Base-by-base conservation (phyloP, 2,329 filamentous ascomycete genomes). In the Aspergillus ochraceus region DNA sequence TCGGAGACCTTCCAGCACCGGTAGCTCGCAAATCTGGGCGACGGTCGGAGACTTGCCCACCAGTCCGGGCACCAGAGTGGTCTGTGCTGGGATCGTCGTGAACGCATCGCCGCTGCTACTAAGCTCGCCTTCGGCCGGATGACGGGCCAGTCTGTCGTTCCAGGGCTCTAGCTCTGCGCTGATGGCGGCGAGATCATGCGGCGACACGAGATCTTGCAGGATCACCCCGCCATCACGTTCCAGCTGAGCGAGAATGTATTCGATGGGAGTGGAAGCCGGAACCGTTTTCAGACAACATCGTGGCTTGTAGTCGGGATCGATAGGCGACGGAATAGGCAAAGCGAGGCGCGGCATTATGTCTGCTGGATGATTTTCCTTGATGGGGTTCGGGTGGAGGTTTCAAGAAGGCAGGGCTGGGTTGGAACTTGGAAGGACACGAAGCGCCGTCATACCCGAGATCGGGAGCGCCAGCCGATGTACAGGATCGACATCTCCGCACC, bases 221-320 rank as follows among this genome's bases (percentile, higher is more conserved):
- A 76, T 74, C 3, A 76, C 46, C 20, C 68, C 74, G 26, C 73
- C 74, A 51, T 75, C 72, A 1, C 70, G 67, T 4, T 71, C 71
- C 2, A 76, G 60, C 20, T 74, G 60, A 6, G 54, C 42, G n/a
- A 76, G 62, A 30, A 75, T 74, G 4, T 71, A 64, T 12, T 66
- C 64, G 36, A 73, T 66, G 2, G 72, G 65, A 4, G 67, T 59
- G 2, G 51, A 64, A 2, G 71, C 64, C 3, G 72, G 62, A 5
- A 74, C 10, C 9, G 59, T 64, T 20, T 66, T 60, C 46, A 75
- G 66, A 3, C 60, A 53, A 17, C 39, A 11, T 9, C 52, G 58
- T 29, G 62, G 61, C 24, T 51, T 30, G 39, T 61, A 59, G n/a
- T 57, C 52, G 8, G 56, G 24, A 12, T 55, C 49, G 24, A 63